Base-by-base conservation (phyloP, 108 stramenopile genomes). In the Fragilaria radians region DNA sequence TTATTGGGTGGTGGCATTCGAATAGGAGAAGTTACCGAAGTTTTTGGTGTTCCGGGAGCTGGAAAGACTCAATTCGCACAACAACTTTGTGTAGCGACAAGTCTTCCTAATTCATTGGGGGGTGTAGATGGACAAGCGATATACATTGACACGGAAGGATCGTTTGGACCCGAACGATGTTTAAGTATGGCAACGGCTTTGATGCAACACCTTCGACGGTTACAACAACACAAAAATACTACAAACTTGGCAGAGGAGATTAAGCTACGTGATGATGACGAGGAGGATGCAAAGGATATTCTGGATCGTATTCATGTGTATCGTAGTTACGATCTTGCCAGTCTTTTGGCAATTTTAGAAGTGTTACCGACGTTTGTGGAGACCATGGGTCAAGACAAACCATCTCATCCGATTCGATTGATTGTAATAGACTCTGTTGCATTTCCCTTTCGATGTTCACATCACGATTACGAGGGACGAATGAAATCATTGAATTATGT, bases 41-140 rank as follows among this genome's bases (percentile, higher is more conserved):
- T 96, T 27, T 84, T 87, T 5, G 96, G 96, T 17, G 50, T 89
- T 4, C 97, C 97, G 0, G 96, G 96, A 7, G 67, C 73, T 24
- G 97, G 97, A 5, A 98, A 98, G 71, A 98, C 96, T 22, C 96
- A 98, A 72, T 54, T 96, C 36, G 88, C 80, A 36, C 94, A 94
- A 80, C 97, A 98, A 64, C 65, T 98, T 57, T 83, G 87, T 42
- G 94, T 96, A 23, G 76, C 93, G 72, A 73, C 88, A 0, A 71
- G 78, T 45, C 75, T 98, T 4, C 94, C 96, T 7, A 59, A 33
- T 21, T 49, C 57, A 27, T 83, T 92, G 54, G 93, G 95, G 4
- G 97, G 97, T 19, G 87, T 94, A 2, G 82, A 71, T 25, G 96
- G 96, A 3, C 74, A 84, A 45, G 70, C 89, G 17, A 53, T 94